A percentile compares a stretch with the other conserved stretches of the same genome.
Conservation (phyloP, 306 rosid genomes). For the Luffa aegyptiaca region DNA sequence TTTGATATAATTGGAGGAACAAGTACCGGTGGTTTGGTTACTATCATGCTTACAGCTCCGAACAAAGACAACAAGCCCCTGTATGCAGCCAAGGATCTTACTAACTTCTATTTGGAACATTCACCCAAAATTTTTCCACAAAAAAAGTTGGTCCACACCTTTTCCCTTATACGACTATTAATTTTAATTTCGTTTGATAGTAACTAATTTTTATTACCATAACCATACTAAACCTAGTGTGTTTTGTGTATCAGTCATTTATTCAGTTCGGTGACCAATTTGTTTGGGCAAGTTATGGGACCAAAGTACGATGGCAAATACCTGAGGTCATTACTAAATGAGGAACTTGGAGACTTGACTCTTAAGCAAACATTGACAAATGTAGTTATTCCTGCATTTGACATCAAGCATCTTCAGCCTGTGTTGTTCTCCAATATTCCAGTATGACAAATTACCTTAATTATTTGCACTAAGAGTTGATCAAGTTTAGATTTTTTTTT, state of each 20-base stretch:
- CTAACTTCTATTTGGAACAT: conserved; percentile 12
- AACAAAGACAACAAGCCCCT: conserved; percentile 20
- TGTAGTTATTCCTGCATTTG: conserved; percentile 11
- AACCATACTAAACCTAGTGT: too few species aligned
- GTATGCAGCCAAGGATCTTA: conserved; percentile 17
- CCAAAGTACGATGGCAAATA: background rate
- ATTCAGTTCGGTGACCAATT: background rate
- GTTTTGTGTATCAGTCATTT: background rate
- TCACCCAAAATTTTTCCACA: conserved; percentile 18
- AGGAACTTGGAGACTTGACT: background rate
- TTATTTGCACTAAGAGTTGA: too few species aligned
- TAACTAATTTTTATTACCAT: background rate
- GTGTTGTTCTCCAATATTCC: background rate
- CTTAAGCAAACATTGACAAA: background rate
- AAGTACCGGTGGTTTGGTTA: conserved; percentile 29
- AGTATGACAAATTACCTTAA: background rate
- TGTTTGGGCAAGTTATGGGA: background rate
- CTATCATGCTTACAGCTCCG: conserved; percentile 31
- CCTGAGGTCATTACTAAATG: background rate
- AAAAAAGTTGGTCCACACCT: background rate
- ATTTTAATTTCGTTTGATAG: background rate
- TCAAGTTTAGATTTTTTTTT: too few species aligned
- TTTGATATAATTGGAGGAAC: conserved; percentile 35
- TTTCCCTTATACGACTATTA: background rate
- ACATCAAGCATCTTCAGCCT: conserved; percentile 29